Evolutionary conservation across 345 rosid species (phyloP).

Genomic region (Aquilaria malaccensis): DNA sequence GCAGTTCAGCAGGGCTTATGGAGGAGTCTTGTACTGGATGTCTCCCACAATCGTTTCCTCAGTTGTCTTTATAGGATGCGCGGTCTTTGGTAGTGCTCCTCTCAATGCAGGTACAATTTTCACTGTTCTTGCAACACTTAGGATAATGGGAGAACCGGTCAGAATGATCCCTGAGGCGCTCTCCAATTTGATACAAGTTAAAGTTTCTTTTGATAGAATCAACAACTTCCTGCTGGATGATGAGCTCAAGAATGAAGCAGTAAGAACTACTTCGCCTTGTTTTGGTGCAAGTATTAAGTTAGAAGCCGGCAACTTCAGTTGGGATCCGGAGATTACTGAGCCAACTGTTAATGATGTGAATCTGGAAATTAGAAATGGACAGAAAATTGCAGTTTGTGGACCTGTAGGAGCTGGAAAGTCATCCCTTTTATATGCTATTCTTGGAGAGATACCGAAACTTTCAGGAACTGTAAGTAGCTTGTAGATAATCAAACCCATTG

Average conservation of each 20-base stretch:
- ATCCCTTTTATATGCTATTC: conserved; percentile 55
- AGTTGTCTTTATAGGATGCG: conserved; percentile 57
- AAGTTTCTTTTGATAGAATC: conserved; percentile 53
- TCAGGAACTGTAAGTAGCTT: conserved; percentile 53
- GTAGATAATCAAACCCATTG: no score
- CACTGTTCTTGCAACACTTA: conserved; percentile 60
- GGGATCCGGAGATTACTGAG: conserved; percentile 46
- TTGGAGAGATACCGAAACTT: conserved; percentile 59
- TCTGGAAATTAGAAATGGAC: conserved; percentile 37
- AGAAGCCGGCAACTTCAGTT: conserved; percentile 52
- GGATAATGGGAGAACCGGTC: conserved; percentile 62
- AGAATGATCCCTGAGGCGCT: conserved; percentile 68
- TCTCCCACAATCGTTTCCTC: conserved; percentile 67
- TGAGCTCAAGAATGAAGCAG: conserved; percentile 32
- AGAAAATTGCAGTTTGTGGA: conserved; percentile 75
- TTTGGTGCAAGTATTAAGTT: conserved; percentile 30
- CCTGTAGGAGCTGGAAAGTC: conserved; percentile 81
- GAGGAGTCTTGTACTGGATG: conserved; percentile 55
- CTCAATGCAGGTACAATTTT: conserved; percentile 67
- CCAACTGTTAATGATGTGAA: conserved; percentile 36
- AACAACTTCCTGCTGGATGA: conserved; percentile 55
- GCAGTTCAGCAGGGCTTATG: conserved; percentile 43
- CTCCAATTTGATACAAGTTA: conserved; percentile 64
- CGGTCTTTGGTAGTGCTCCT: conserved; percentile 44
- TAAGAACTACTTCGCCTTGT: conserved; percentile 16